A percentile compares a stretch with the other conserved stretches of the same genome.
These are phyloP conservation scores for Cryomyces minteri DNA, from an alignment of 495 filamentous ascomycete genomes.

Conservation along the genomic window DNA sequence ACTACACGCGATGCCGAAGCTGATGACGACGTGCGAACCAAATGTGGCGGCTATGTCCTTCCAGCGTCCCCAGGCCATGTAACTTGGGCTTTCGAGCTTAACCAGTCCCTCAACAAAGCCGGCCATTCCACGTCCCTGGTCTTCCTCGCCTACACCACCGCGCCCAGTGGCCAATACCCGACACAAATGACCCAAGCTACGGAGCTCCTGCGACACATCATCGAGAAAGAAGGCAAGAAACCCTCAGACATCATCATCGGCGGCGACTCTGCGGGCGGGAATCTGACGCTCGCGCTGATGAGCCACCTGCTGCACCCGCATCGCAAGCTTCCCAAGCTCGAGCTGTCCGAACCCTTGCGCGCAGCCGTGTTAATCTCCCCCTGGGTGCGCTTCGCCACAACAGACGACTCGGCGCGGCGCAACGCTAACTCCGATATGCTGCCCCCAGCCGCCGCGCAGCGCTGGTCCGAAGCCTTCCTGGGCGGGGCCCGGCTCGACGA, in stretches of 20 bases:
- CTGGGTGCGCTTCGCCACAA: constrained; percentile 31
- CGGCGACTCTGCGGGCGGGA: constrained; percentile 48
- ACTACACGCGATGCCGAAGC: not conserved
- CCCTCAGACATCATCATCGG: constrained; percentile 27
- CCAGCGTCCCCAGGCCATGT: constrained; percentile 26
- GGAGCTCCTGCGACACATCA: constrained; percentile 32
- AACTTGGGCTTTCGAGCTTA: constrained; percentile 26
- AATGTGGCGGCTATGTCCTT: constrained; percentile 36
- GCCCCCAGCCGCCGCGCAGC: constrained; percentile 8
- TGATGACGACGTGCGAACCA: not conserved
- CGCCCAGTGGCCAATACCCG: constrained; percentile 34
- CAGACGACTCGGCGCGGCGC: constrained; percentile 20
- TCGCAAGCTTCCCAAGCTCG: constrained; percentile 13
- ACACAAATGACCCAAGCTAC: constrained; percentile 37
- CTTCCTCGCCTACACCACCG: constrained; percentile 35
- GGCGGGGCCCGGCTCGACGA: constrained; percentile 22
- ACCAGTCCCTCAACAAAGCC: constrained; percentile 22
- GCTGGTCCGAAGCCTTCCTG: constrained; percentile 30
- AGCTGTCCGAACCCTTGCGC: constrained; percentile 21
- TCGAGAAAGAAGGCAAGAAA: constrained; percentile 21
- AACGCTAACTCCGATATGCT: constrained; percentile 35
- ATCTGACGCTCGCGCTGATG: constrained; percentile 34
- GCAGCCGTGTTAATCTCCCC: constrained; percentile 34
- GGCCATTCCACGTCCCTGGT: constrained; percentile 31
- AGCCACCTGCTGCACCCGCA: constrained; percentile 44